Evolutionary conservation across 2,329 filamentous ascomycete genomes (phyloP).

Genomic region (Lecanoromycetidae sp.): DNA sequence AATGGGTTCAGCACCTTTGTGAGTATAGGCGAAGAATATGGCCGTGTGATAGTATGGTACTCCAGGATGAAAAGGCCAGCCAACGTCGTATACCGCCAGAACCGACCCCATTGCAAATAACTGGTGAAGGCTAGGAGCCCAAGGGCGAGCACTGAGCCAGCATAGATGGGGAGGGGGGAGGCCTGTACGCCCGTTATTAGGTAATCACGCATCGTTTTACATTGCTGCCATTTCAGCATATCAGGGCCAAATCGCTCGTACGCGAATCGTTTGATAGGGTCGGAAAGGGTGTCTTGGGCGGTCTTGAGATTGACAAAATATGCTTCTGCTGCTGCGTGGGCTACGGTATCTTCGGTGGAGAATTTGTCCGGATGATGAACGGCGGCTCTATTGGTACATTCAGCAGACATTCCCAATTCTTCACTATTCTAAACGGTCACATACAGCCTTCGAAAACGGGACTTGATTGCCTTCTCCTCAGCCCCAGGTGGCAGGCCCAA

Average conservation of each 20-base stretch:
- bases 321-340: slow-evolving; percentile 28
- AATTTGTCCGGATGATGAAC: slow-evolving; percentile 77
- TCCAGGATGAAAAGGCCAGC: slow-evolving; percentile 36
- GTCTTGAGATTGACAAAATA: slow-evolving; percentile 75
- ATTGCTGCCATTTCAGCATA: slow-evolving; percentile 44
- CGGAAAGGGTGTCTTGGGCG: slow-evolving; percentile 69
- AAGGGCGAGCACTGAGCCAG: slow-evolving; percentile 19
- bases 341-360: slow-evolving; percentile 27
- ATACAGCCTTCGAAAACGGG: slow-evolving; percentile 72
- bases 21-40: slow-evolving; percentile 33
- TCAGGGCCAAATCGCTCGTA: slow-evolving; percentile 81
- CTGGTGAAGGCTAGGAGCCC: slow-evolving; percentile 21
- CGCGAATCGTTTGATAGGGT: slow-evolving; percentile 66
- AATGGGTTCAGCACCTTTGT: slow-evolving; percentile 38
- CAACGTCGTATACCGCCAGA: slow-evolving; percentile 37
- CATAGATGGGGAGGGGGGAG: slow-evolving; percentile 28
- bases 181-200: slow-evolving; percentile 53
- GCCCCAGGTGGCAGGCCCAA: slow-evolving; percentile 59
- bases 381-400: slow-evolving; percentile 30
- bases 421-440: not conserved
- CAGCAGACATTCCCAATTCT: not conserved
- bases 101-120: slow-evolving; percentile 19
- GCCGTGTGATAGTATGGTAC: slow-evolving; percentile 43
- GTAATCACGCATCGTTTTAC: slow-evolving; percentile 60
- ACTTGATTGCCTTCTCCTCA: slow-evolving; percentile 66